Evolutionary conservation across 163 green algal genomes (phyloP), one percentile per base, ranked within the genome.

Genomic region (Chloromonas sp.): DNA sequence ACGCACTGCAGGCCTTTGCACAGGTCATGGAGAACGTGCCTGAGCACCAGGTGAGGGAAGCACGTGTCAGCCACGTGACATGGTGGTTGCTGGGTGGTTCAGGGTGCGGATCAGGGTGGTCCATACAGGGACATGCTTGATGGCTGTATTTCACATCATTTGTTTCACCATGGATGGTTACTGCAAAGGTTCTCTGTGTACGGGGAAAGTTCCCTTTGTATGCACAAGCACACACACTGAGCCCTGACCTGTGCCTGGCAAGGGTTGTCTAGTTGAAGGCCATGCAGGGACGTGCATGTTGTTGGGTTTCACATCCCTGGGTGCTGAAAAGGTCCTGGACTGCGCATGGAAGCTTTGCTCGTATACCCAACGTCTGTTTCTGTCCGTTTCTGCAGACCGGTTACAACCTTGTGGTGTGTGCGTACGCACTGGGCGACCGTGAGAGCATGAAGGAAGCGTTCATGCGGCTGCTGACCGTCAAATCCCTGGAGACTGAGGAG

Each of bases 351-450:
- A 36, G 36, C 36, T 36, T 36, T 36, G 36, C 36, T 36, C 36
- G 36, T 36, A 36, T 36, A 36, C 36, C 36, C 36, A 36, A 36
- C 36, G 36, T 36, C 36, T 36, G 36, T 36, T 36, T 36, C 36
- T 36, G 36, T 36, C 36, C 36, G 36, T 36, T 36, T 36, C 36
- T 74, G 66, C 86, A 94, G 89, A 93, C 94, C 0, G 94, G 89
- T 0, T 96, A 94, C 91, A 97, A 98, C 90, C 90, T 98, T 61
- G 87, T 96, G 62, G 82, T 98, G 77, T 97, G 94, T 86, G 92
- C 86, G 36, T 94, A 91, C 61, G 93, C 95, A 1, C 83, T 96
- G 78, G 93, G 92, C 2, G 92, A 97, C 85, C 90, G 89, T 15
- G 93, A 96, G 78, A 91, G 91, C 80, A 96, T 97, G 93, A 95